phyloP scores from a whole-genome alignment of 106 monocot species.

The Allium cepa region DNA sequence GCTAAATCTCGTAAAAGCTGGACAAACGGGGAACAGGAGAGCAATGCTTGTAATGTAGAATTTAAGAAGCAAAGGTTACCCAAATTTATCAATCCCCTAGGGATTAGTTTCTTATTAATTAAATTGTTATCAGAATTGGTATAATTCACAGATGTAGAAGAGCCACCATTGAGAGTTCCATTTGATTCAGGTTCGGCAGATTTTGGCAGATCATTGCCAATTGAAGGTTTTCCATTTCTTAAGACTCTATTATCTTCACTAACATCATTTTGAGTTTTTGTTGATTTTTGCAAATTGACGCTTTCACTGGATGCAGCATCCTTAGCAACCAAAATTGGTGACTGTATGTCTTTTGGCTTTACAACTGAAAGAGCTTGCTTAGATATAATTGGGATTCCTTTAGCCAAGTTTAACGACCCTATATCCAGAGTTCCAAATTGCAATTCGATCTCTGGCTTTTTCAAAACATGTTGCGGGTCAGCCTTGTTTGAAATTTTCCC shows the following conservation, averaged over 20 bases:
- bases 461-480: background rate
- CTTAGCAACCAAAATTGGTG: conserved; percentile 2
- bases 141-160: conserved; percentile 5
- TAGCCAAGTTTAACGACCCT: conserved; percentile 19
- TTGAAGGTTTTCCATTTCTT: conserved; percentile 3
- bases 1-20: conserved; percentile 62
- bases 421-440: conserved; percentile 78
- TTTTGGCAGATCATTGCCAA: conserved; percentile 7
- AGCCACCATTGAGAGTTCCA: conserved; percentile 14
- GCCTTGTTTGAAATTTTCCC: conserved; percentile 11
- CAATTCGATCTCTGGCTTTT: conserved; percentile 10
- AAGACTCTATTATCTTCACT: background rate
- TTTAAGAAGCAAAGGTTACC: conserved; percentile 98
- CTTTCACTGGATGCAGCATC: background rate
- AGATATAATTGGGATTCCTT: conserved; percentile 13
- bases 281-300: too few species aligned
- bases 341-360: conserved; percentile 4
- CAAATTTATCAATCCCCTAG: conserved; percentile 77
- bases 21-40: conserved; percentile 87
- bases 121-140: conserved; percentile 6
- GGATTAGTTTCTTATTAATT: conserved; percentile 37
- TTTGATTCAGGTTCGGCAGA: conserved; percentile 15
- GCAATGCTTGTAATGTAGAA: conserved; percentile 84
- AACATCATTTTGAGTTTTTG: too few species aligned
- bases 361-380: conserved; percentile 2